Evolutionary conservation across 1,139 yeast genomes (phyloP), one percentile per base, ranked within the genome.

Genomic region (Yamadazyma membranifaciens): DNA sequence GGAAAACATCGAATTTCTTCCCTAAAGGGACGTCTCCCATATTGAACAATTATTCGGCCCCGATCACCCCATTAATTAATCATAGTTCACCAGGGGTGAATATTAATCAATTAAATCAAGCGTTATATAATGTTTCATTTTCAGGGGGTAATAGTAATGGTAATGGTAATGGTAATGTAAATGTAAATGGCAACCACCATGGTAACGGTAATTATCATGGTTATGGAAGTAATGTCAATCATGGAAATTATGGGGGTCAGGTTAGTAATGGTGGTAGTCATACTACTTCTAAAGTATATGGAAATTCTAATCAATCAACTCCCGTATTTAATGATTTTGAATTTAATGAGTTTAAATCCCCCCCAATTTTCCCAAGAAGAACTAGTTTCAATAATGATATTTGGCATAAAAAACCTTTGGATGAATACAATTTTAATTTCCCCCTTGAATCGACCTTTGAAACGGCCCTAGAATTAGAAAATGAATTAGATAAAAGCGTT

Each of bases 1-100:
- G 55, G 27, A 51, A 51, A 33, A 51, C 54, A 3, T 50, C 54
- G 10, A 50, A 50, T 32, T 51, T 51, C 41, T 51, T 51, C 40
- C 55, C 54, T 14, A 38, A 31, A 13, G 28, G 15, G 14, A 31
- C 33, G 5, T 45, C 50, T 6, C 51, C 51, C 3, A 16, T 39
- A 3, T 37, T 45, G 9, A 28, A 38, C 2, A 41, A 43, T 32
- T 44, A 42, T 34, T 48, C 54, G 4, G 50, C 54, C 14, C 54
- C 52, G 3, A 48, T 49, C 10, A 49, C 53, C 12, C 53, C 53
- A 2, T 20, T 49, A 9, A 36, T 49, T 14, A 48, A 45, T 25
- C 16, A 32, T 27, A 34, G 15, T 29, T 20, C 24, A 20, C n/a
- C 33, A 6, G 32, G 33, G 15, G 17, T 26, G 10, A 37, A 37